Base-by-base conservation (phyloP, 306 rosid species). In the Castanopsis chinensis region DNA sequence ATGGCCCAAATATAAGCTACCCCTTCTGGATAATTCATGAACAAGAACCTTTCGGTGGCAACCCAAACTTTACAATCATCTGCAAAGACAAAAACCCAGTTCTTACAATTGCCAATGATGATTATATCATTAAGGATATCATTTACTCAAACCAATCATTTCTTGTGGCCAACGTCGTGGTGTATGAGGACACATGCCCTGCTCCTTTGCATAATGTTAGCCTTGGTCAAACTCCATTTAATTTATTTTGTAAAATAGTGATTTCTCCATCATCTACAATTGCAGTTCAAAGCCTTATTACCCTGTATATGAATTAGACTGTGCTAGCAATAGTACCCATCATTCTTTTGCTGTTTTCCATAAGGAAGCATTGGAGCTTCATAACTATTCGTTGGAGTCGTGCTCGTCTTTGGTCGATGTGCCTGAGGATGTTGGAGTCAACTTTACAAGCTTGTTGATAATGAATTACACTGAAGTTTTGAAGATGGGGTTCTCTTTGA, bases 401-500 rank as follows among this genome's bases (percentile, higher is more conserved):
- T 90, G 98, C 21, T 71, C 83, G 69, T 85, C 81, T 41, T 35
- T 79, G 73, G 88, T 85, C 63, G 60, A 79, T 72, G 80, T 78
- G 45, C 92, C 95, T n/a, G 75, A 87, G 60, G 51, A 78, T 9
- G 18, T 33, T 1, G 41, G 25, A 51, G 77, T 63, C 1, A 82
- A 69, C 49, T 73, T 76, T 54, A 28, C 28, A 54, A 70, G 65
- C 70, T 81, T 85, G 68, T 65, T 78, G 84, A 1, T 63, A 51
- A 90, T 75, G 93, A 87, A 30, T 73, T 88, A 89, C 33, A 41
- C 76, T 2, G 90, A 90, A 3, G 67, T 92, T 68, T 73, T 92
- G 86, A 83, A 86, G 82, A 86, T 84, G 91, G 98, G 97, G 49
- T 90, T 85, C 79, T 20, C 80, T 77, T 84, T 92, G 84, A 87